Evolutionary conservation across 495 filamentous ascomycete genomes (phyloP), one percentile per base, ranked within the genome.

Genomic region (Neurospora africana): DNA sequence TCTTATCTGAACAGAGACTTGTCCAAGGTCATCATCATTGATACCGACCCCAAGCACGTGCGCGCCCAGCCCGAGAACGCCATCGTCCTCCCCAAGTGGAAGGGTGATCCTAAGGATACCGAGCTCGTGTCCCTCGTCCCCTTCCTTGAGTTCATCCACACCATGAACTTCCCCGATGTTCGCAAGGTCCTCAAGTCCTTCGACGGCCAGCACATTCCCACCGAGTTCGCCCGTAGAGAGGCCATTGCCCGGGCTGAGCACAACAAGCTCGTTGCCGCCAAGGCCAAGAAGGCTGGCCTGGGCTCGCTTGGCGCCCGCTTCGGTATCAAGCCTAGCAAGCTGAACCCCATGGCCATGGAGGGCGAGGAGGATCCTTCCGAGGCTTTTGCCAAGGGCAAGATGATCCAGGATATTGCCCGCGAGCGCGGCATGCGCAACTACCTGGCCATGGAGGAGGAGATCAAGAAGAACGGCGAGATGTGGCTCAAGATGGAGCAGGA

Each of bases 1-100:
- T 92, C 93, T 6, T 98, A 96, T 82, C 88, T 99, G 74, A 99
- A 99, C 85, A 92, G 95, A 44, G 92, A 96, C 79, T 87, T 97
- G 68, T 95, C 91, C 47, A 98, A 97, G 83, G 91, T 95, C 43
- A 92, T 99, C 79, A 87, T 99, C 75, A 85, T 99, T 75, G 95
- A 99, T 79, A 96, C 94, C 37, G 87, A 94, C 69, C 81, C 91
- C 41, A 83, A 87, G 58, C 95, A 98, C 74, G 92, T 91, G 74
- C 89, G 89, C 75, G 84, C 88, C 74, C 97, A 99, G 79, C 95
- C 95, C 39, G 90, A 95, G 78, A 99, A 98, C 83, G 92, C 96
- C 74, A 92, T 99, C 76, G 86, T 98, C 68, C 85, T 99, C 58
- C 89, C 91, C 36, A 92, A 92, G 75, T 99, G 96, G 95, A 91